Evolutionary conservation across 2,329 filamentous ascomycete genomes (phyloP).

Genomic region (Diplodia sapinea): DNA sequence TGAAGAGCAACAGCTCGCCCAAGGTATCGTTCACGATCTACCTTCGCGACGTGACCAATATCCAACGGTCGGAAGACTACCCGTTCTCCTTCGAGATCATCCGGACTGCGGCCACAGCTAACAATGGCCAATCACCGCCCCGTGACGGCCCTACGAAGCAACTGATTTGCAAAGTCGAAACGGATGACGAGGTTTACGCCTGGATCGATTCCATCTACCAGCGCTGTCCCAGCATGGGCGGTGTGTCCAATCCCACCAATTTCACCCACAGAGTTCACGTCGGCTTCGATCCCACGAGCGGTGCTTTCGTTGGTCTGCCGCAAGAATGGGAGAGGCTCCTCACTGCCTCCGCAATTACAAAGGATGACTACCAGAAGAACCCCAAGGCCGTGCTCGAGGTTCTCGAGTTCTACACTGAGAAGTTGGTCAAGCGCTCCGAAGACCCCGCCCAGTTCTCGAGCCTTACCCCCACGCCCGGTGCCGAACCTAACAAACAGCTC

Average conservation of each 20-base stretch:
- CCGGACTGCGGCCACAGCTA: slow-evolving; percentile 67
- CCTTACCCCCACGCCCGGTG: slow-evolving; percentile 70
- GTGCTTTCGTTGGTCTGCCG: slow-evolving; percentile 91
- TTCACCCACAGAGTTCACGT: slow-evolving; percentile 98
- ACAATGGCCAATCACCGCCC: slow-evolving; percentile 67
- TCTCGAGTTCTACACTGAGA: slow-evolving; percentile 83
- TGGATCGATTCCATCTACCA: slow-evolving; percentile 99
- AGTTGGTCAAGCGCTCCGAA: slow-evolving; percentile 73
- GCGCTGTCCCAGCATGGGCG: slow-evolving; percentile 94
- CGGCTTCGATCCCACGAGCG: slow-evolving; percentile 93
- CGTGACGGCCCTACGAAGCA: slow-evolving; percentile 82
- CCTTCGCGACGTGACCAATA: slow-evolving; percentile 85
- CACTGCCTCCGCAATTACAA: slow-evolving; percentile 95
- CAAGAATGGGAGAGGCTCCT: slow-evolving; percentile 97
- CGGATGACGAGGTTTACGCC: slow-evolving; percentile 95
- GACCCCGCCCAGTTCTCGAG: slow-evolving; percentile 72
- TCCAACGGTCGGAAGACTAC: slow-evolving; percentile 87
- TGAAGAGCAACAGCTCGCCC: slow-evolving; percentile 81
- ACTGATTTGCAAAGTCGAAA: slow-evolving; percentile 90
- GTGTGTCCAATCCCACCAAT: slow-evolving; percentile 97
- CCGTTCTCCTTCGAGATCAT: slow-evolving; percentile 95
- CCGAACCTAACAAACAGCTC: slow-evolving; percentile 56
- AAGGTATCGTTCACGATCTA: slow-evolving; percentile 87
- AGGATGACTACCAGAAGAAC: slow-evolving; percentile 98
- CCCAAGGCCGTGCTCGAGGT: slow-evolving; percentile 75